phyloP scores from a whole-genome alignment of 352 stramenopile species.

The Halophytophthora batemanensis region DNA sequence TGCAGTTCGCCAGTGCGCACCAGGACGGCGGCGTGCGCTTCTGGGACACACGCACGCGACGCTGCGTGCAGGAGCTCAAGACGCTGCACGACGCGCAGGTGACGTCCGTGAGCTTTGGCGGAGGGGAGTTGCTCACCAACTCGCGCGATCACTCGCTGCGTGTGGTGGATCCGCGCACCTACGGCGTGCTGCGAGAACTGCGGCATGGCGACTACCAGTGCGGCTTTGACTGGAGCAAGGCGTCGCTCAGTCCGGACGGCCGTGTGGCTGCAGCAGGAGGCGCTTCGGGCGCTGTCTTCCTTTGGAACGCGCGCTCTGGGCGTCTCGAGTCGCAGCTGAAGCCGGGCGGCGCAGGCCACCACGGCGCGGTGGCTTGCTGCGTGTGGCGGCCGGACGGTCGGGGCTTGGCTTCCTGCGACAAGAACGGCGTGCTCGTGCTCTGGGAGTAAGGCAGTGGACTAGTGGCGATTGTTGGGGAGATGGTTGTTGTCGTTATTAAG shows the following conservation, averaged over 20 bases:
- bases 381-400: slow-evolving; percentile 70
- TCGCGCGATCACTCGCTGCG: slow-evolving; percentile 69
- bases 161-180: slow-evolving; percentile 68
- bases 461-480: neutral
- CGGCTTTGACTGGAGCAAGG: slow-evolving; percentile 79
- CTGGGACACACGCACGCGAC: slow-evolving; percentile 66
- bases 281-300: slow-evolving; percentile 48
- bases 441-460: slow-evolving; percentile 47
- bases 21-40: slow-evolving; percentile 77
- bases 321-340: slow-evolving; percentile 54
- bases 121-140: slow-evolving; percentile 63
- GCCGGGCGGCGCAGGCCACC: slow-evolving; percentile 38
- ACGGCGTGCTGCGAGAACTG: slow-evolving; percentile 42
- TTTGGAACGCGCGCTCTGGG: slow-evolving; percentile 58
- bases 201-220: slow-evolving; percentile 55
- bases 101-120: slow-evolving; percentile 70
- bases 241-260: slow-evolving; percentile 70
- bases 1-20: slow-evolving; percentile 72
- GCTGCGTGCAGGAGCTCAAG: slow-evolving; percentile 48
- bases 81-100: slow-evolving; percentile 64
- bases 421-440: slow-evolving; percentile 78
- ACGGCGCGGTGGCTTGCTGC: slow-evolving; percentile 72
- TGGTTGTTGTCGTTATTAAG: neutral
- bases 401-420: slow-evolving; percentile 70
- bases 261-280: slow-evolving; percentile 53